These are phyloP conservation scores for Beauveria pseudobassiana DNA, from an alignment of 2,329 filamentous ascomycete species.

Conservation along the genomic window DNA sequence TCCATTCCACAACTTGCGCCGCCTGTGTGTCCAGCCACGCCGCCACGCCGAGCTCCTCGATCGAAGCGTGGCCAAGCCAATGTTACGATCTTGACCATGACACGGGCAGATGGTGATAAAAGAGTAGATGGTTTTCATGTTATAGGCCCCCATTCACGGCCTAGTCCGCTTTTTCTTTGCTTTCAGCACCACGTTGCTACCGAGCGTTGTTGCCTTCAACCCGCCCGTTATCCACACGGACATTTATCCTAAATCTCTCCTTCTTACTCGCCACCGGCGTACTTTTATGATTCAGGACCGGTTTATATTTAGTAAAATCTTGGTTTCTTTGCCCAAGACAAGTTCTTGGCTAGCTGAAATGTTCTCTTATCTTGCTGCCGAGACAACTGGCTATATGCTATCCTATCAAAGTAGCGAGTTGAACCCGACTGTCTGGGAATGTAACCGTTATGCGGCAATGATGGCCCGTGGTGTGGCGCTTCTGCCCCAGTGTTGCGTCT, in stretches of 20 bases:
- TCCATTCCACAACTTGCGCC: too few relatives aligned
- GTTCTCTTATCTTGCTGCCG: neutral
- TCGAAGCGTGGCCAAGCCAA: neutral
- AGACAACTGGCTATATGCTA: neutral
- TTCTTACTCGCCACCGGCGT: neutral
- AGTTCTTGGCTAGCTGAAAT: neutral
- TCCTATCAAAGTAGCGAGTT: neutral
- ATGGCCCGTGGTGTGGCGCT: slow-evolving; percentile 6
- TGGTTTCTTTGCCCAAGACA: neutral
- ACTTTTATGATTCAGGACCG: neutral
- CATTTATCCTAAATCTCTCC: neutral
- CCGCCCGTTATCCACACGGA: neutral
- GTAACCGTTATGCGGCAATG: slow-evolving; percentile 1
- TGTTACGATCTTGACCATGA: neutral
- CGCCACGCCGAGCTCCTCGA: neutral
- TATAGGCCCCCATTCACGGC: neutral
- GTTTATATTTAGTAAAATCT: neutral
- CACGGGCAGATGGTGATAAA: neutral
- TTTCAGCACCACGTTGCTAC: slow-evolving; percentile 8
- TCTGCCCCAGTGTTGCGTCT: slow-evolving; percentile 9
- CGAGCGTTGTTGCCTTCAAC: neutral
- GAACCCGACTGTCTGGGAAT: slow-evolving; percentile 6
- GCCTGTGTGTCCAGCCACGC: neutral
- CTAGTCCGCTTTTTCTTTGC: neutral
- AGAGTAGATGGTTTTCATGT: neutral